Percentiles rank a stretch among this genome's conserved stretches.
Conservation (phyloP, 2,329 filamentous ascomycete genomes). For the Clarireedia homoeocarpa region DNA sequence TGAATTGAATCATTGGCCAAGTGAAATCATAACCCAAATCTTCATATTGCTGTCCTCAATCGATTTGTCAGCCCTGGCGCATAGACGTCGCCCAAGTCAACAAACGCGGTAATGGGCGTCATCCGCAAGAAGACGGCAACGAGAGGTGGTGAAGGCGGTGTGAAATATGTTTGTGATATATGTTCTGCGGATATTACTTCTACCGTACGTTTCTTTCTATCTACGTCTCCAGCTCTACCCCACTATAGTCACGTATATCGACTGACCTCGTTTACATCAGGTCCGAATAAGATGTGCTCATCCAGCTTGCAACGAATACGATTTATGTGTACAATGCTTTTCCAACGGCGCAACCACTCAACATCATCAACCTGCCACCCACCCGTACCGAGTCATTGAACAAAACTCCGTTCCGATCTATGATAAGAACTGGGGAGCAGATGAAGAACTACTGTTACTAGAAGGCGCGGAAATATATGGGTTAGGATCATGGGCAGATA, state of each 20-base stretch:
- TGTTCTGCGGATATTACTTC: conserved; percentile 96
- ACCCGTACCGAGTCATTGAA: conserved; percentile 90
- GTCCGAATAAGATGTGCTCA: conserved; percentile 87
- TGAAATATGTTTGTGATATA: conserved; percentile 95
- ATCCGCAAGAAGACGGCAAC: conserved; percentile 93
- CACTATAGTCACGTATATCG: not conserved
- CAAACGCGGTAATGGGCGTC: conserved; percentile 61
- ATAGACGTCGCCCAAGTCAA: not conserved
- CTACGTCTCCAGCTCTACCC: not conserved
- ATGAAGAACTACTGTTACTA: conserved; percentile 87
- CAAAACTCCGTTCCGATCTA: conserved; percentile 98
- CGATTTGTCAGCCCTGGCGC: conserved; percentile 1
- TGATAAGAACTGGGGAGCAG: conserved; percentile 88
- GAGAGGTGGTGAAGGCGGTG: conserved; percentile 76
- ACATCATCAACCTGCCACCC: conserved; percentile 77
- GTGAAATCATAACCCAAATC: not conserved
- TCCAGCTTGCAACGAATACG: conserved; percentile 79
- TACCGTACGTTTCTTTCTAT: conserved; percentile 56
- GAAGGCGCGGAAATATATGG: conserved; percentile 96
- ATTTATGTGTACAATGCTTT: conserved; percentile 95
- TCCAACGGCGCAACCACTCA: conserved; percentile 71
- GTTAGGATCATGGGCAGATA: conserved; percentile 93
- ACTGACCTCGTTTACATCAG: conserved; percentile 36
- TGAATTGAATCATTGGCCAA: too few relatives aligned
- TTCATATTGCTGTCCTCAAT: not conserved